phyloP scores from a whole-genome alignment of 768 basidiomycete genomes.

The Coprinopsis cinerea region DNA sequence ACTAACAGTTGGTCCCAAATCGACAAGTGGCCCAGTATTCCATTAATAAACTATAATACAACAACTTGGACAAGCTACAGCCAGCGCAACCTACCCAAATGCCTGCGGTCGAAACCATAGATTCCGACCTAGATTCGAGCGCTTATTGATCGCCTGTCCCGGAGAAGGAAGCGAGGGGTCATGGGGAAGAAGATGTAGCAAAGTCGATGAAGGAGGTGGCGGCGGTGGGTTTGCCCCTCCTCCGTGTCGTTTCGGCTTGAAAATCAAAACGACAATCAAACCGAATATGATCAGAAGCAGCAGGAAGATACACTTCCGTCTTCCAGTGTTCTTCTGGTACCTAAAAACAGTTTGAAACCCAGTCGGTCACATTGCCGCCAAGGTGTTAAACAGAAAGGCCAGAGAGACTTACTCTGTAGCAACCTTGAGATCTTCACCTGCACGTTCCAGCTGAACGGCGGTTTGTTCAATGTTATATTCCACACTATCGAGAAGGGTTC shows the following conservation, averaged over 20 bases:
- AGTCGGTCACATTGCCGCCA: conserved; percentile 10
- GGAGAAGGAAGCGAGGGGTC: background rate
- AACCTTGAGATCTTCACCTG: conserved; percentile 75
- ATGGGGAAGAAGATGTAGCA: conserved; percentile 8
- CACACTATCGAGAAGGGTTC: conserved; percentile 91
- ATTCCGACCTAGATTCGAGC: conserved; percentile 3
- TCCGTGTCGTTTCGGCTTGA: conserved; percentile 73
- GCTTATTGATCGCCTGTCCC: background rate
- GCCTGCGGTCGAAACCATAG: conserved; percentile 9
- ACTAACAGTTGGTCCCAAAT: background rate
- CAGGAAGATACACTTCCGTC: conserved; percentile 90
- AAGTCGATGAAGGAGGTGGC: conserved; percentile 17
- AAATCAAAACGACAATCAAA: conserved; percentile 81
- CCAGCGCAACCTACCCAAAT: conserved; percentile 9
- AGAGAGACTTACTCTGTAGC: conserved; percentile 64
- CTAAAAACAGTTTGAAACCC: conserved; percentile 32
- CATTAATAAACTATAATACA: conserved; percentile 3
- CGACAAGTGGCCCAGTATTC: background rate
- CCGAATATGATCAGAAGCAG: conserved; percentile 86
- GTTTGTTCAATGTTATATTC: conserved; percentile 98
- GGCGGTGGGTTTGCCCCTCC: conserved; percentile 20
- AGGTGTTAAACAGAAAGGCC: no score
- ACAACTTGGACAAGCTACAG: background rate
- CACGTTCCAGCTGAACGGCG: conserved; percentile 71
- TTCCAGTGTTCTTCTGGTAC: conserved; percentile 91